phyloP scores from a whole-genome alignment of 2,329 filamentous ascomycete genomes.

The Juglanconis oblonga region DNA sequence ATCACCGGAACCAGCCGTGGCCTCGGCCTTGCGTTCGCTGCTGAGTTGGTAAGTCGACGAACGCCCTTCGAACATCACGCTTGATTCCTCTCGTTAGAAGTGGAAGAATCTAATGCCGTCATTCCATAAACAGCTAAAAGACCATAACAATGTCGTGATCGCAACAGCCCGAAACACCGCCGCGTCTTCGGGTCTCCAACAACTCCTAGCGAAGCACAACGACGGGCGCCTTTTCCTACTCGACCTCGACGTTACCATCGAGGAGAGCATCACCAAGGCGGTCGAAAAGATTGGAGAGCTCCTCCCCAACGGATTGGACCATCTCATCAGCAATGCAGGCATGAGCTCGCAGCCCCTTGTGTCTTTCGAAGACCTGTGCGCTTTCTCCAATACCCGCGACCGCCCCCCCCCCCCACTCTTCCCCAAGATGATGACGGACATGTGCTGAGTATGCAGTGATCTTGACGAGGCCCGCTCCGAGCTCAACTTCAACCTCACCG shows the following conservation, averaged over 20 bases:
- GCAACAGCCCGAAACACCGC: slow-evolving; percentile 21
- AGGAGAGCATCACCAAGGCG: slow-evolving; percentile 16
- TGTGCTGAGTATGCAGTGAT: no score
- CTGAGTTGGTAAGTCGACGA: background rate
- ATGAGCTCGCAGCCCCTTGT: slow-evolving; percentile 6
- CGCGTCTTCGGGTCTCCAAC: slow-evolving; percentile 16
- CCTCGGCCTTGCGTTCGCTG: background rate
- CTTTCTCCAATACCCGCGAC: background rate
- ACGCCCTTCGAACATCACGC: background rate
- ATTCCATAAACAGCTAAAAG: slow-evolving; percentile 19
- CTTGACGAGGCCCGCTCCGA: slow-evolving; percentile 8
- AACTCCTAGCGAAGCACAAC: slow-evolving; percentile 8
- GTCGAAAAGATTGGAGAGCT: slow-evolving; percentile 16
- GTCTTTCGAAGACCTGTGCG: slow-evolving; percentile 22
- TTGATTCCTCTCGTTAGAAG: no score
- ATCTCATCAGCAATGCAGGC: slow-evolving; percentile 24
- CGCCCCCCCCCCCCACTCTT: background rate
- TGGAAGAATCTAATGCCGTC: no score
- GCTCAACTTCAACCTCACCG: slow-evolving; percentile 9
- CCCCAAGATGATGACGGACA: background rate
- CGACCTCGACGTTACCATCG: slow-evolving; percentile 16
- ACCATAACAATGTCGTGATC: slow-evolving; percentile 20
- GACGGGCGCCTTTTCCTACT: slow-evolving; percentile 10
- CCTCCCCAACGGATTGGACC: slow-evolving; percentile 22
- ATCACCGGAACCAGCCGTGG: slow-evolving; percentile 3